Evolutionary conservation across 305 asterid genomes (phyloP).

Genomic region (Fraxinus sp.): DNA sequence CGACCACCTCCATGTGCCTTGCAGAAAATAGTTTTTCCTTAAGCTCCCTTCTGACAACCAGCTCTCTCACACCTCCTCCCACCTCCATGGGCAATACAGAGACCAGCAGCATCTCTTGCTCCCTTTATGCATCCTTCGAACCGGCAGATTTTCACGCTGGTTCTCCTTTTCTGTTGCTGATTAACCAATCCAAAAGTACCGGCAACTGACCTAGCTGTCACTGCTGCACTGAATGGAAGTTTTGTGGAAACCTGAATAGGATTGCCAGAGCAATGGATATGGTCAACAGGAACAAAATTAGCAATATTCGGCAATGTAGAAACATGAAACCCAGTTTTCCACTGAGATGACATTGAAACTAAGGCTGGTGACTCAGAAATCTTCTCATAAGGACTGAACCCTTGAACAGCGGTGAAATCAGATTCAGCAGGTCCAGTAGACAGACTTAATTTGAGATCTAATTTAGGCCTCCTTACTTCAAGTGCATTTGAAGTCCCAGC

Average conservation of each 20-base stretch:
- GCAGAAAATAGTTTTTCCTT: conserved; percentile 57
- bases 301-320: background rate
- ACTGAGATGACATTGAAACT: background rate
- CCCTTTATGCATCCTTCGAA: conserved; percentile 60
- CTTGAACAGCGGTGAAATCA: conserved; percentile 42
- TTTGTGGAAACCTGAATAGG: background rate
- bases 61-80: conserved; percentile 61
- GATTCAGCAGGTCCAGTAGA: conserved; percentile 48
- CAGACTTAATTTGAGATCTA: conserved; percentile 62
- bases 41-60: conserved; percentile 69
- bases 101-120: conserved; percentile 70
- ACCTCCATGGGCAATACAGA: conserved; percentile 69
- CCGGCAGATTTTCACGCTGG: conserved; percentile 38
- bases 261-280: background rate
- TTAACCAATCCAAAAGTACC: conserved; percentile 21
- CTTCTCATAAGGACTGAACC: conserved; percentile 24
- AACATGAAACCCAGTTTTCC: background rate
- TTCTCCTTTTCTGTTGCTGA: conserved; percentile 30
- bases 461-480: conserved; percentile 30
- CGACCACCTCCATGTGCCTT: conserved; percentile 66
- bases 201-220: conserved; percentile 9
- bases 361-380: conserved; percentile 29
- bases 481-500: conserved; percentile 21
- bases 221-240: background rate
- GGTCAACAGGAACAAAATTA: background rate